These are phyloP conservation scores for Tolypocladium inflatum DNA, from an alignment of 2,329 filamentous ascomycete genomes.

Conservation along the genomic window DNA sequence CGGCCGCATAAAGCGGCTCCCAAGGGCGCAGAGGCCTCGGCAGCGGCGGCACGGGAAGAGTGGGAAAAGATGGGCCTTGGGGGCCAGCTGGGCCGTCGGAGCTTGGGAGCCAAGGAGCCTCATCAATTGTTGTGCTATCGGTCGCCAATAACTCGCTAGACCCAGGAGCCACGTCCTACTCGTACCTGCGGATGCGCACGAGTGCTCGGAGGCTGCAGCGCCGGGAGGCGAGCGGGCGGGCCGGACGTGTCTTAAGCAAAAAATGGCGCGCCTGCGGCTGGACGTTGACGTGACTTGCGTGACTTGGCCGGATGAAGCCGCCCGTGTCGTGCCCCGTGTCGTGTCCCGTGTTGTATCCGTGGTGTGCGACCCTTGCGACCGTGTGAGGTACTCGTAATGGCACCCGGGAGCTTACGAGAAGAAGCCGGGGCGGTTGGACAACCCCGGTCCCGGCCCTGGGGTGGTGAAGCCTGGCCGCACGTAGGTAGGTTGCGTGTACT, in stretches of 20 bases:
- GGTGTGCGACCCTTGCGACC: no score
- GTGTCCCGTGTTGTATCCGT: neutral
- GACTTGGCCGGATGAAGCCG: neutral
- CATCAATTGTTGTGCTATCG: neutral
- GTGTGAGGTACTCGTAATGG: neutral
- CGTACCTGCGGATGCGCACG: neutral
- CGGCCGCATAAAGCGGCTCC: neutral
- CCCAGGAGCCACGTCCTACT: neutral
- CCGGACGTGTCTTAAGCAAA: neutral
- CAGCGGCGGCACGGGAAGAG: slow-evolving; percentile 2
- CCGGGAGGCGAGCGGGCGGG: neutral
- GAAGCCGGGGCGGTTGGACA: neutral
- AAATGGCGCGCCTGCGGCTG: neutral
- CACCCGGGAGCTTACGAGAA: neutral
- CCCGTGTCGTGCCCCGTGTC: no score
- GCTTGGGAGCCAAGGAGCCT: neutral
- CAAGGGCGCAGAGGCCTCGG: neutral
- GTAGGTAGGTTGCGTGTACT: neutral
- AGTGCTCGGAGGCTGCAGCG: neutral
- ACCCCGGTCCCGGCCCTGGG: neutral
- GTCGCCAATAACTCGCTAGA: neutral
- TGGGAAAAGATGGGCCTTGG: neutral
- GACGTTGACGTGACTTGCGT: neutral
- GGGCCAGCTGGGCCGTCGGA: neutral
- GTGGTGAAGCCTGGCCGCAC: neutral